Evolutionary conservation across 495 filamentous ascomycete genomes (phyloP).

Genomic region (Penicillium lividum): DNA sequence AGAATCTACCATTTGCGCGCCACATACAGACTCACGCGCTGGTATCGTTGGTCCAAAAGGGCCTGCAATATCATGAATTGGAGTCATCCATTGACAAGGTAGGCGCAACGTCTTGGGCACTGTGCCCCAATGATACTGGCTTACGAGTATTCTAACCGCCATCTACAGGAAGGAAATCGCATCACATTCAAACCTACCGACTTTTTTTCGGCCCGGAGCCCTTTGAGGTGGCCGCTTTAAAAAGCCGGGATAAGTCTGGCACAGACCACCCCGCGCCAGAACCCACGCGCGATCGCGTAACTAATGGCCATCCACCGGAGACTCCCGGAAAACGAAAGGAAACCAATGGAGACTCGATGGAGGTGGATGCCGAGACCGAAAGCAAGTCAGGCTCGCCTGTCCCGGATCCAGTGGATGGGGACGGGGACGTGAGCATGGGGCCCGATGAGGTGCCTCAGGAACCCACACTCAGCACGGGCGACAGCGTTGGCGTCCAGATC

Average conservation of each 20-base stretch:
- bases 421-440: constrained; percentile 49
- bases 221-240: constrained; percentile 34
- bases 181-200: constrained; percentile 38
- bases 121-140: background rate
- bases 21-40: constrained; percentile 75
- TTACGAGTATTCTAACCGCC: constrained; percentile 16
- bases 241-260: constrained; percentile 32
- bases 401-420: constrained; percentile 35
- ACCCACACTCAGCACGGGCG: constrained; percentile 61
- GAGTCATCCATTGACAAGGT: constrained; percentile 63
- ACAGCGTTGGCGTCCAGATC: constrained; percentile 69
- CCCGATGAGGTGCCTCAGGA: constrained; percentile 51
- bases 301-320: constrained; percentile 43
- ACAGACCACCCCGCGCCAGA: constrained; percentile 41
- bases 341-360: constrained; percentile 58
- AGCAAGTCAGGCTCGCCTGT: constrained; percentile 21
- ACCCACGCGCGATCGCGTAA: constrained; percentile 44
- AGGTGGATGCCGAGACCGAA: constrained; percentile 39
- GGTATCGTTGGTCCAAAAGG: constrained; percentile 74
- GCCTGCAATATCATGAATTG: constrained; percentile 71
- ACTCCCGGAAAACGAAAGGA: constrained; percentile 44
- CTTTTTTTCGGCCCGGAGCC: constrained; percentile 53
- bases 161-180: constrained; percentile 45
- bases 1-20: constrained; percentile 72
- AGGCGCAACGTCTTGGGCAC: constrained; percentile 26